A percentile compares a stretch with the other conserved stretches of the same genome.
Conservation (phyloP, 2,329 filamentous ascomycete species). For the Phaeosphaeriaceae sp. region DNA sequence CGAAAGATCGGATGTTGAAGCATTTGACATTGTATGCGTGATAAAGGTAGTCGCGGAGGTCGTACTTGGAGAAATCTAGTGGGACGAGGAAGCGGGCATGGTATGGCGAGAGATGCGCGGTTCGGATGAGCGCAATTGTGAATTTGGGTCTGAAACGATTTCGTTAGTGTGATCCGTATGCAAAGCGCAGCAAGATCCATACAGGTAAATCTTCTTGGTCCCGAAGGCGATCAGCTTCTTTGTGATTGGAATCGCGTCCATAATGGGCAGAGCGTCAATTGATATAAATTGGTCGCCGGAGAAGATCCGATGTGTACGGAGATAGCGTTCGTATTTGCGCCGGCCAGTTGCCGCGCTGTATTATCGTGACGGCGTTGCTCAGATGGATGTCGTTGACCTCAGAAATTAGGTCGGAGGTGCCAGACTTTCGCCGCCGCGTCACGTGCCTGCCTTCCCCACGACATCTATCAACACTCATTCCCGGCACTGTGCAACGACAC, state of each 20-base stretch:
- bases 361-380: neutral
- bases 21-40: constrained; percentile 80
- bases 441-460: neutral
- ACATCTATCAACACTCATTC: neutral
- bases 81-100: constrained; percentile 92
- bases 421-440: constrained; percentile 1
- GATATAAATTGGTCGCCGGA: neutral
- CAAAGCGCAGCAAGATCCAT: constrained; percentile 19
- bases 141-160: constrained; percentile 72
- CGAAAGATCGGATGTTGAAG: constrained; percentile 75
- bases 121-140: constrained; percentile 78
- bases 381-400: neutral
- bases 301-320: neutral
- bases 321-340: neutral
- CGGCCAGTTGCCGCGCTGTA: neutral
- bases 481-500: neutral
- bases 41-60: constrained; percentile 92
- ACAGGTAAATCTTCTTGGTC: constrained; percentile 58
- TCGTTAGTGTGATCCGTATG: constrained; percentile 12
- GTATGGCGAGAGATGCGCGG: constrained; percentile 73
- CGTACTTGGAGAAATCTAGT: constrained; percentile 92
- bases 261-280: constrained; percentile 11
- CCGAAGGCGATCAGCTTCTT: constrained; percentile 47
- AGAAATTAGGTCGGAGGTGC: constrained; percentile 1
- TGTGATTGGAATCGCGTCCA: constrained; percentile 40